Conservation (phyloP, 257 asterid species). For the Schizonepeta tenuifolia region DNA sequence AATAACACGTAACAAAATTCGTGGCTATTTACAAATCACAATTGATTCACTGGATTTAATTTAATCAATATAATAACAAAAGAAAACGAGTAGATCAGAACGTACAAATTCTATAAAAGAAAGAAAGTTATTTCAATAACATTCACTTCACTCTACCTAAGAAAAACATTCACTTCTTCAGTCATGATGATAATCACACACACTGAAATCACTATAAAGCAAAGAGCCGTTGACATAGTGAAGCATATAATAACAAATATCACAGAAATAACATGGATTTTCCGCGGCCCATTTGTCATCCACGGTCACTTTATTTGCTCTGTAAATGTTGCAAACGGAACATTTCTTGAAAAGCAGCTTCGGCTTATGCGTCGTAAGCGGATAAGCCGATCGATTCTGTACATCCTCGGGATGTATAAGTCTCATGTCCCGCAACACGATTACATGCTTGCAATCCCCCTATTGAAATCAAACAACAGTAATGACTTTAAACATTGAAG, state of each 20-base stretch:
- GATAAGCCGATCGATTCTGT: constrained; percentile 80
- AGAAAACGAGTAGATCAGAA: background rate
- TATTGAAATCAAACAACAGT: constrained; percentile 27
- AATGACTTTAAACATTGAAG: background rate
- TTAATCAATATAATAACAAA: background rate
- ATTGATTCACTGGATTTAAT: background rate
- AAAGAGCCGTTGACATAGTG: constrained; percentile 74
- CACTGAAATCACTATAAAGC: constrained; percentile 71
- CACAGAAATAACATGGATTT: constrained; percentile 90
- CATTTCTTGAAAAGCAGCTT: constrained; percentile 68
- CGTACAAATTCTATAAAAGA: background rate
- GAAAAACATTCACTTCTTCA: background rate
- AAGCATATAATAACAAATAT: constrained; percentile 88
- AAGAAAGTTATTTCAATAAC: background rate
- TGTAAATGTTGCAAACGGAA: constrained; percentile 78
- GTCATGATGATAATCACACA: constrained; percentile 72
- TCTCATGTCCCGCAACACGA: constrained; percentile 83
- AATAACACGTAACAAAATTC: no score
- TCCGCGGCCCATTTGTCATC: constrained; percentile 86
- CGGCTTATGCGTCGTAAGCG: constrained; percentile 51
- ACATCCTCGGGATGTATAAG: constrained; percentile 81
- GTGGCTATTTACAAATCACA: no score
- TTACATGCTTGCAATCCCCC: constrained; percentile 88
- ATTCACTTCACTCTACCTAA: no score
- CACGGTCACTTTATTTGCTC: constrained; percentile 75